phyloP scores from a whole-genome alignment of 805 yeast species.

The Cyberlindnera lachancei region DNA sequence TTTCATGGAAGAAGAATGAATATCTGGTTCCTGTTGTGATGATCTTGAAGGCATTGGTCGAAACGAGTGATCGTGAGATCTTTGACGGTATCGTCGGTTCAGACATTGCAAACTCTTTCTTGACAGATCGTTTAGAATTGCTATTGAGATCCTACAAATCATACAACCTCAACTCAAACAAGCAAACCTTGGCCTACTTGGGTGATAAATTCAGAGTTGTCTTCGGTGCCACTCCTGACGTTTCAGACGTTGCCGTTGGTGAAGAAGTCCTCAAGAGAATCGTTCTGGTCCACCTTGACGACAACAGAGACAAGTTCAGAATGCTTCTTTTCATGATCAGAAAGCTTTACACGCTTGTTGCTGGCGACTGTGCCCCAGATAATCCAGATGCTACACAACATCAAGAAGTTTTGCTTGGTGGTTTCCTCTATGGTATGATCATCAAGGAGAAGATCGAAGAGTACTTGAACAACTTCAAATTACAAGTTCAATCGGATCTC shows the following conservation, averaged over 20 bases:
- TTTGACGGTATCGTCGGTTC: constrained; percentile 94
- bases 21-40: constrained; percentile 88
- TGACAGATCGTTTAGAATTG: constrained; percentile 96
- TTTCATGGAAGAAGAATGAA: constrained; percentile 96
- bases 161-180: constrained; percentile 68
- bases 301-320: constrained; percentile 74
- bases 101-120: constrained; percentile 79
- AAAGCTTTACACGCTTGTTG: constrained; percentile 88
- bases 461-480: constrained; percentile 63
- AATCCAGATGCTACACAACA: constrained; percentile 99
- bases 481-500: constrained; percentile 73
- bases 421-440: constrained; percentile 94
- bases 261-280: constrained; percentile 73
- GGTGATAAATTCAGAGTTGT: constrained; percentile 96
- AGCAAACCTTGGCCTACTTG: constrained; percentile 86
- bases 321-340: constrained; percentile 90
- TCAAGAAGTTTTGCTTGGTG: constrained; percentile 93
- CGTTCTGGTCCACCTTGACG: constrained; percentile 79
- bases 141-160: constrained; percentile 81
- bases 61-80: constrained; percentile 89
- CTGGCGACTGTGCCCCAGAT: constrained; percentile 94
- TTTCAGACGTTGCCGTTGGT: constrained; percentile 87
- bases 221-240: constrained; percentile 81
- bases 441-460: constrained; percentile 95
- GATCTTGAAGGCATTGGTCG: constrained; percentile 84